Percentiles rank a stretch among this genome's conserved stretches.
phyloP scores from a whole-genome alignment of 768 basidiomycete species.

The Amanita fuliginea region DNA sequence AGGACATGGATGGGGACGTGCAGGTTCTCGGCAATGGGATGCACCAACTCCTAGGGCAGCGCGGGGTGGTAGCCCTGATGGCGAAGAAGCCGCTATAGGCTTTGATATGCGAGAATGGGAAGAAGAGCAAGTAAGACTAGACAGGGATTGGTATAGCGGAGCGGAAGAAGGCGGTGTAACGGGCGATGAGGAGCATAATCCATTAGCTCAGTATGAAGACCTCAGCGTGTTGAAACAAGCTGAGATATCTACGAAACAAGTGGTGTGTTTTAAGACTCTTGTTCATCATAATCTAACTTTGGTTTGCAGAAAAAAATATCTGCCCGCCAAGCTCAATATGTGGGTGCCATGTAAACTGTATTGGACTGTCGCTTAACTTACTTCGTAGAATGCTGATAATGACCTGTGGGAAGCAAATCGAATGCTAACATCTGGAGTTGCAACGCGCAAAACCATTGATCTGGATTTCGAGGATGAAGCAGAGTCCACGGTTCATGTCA shows the following conservation, averaged over 20 bases:
- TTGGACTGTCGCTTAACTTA: slow-evolving; percentile 9
- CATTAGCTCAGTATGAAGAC: slow-evolving; percentile 89
- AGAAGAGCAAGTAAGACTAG: slow-evolving; percentile 85
- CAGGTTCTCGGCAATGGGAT: slow-evolving; percentile 58
- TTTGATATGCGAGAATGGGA: slow-evolving; percentile 90
- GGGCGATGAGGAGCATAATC: slow-evolving; percentile 88
- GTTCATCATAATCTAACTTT: slow-evolving; percentile 11
- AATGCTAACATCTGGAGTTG: slow-evolving; percentile 93
- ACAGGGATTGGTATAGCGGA: slow-evolving; percentile 94
- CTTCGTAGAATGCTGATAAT: slow-evolving; percentile 82
- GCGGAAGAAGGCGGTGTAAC: slow-evolving; percentile 82
- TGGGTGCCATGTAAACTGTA: slow-evolving; percentile 25
- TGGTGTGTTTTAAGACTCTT: slow-evolving; percentile 30
- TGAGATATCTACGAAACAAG: slow-evolving; percentile 68
- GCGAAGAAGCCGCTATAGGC: slow-evolving; percentile 47
- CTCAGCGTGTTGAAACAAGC: slow-evolving; percentile 55
- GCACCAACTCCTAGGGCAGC: slow-evolving; percentile 69
- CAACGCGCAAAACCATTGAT: slow-evolving; percentile 77
- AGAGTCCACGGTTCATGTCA: slow-evolving; percentile 93
- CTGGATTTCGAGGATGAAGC: slow-evolving; percentile 95
- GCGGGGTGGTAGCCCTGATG: slow-evolving; percentile 60
- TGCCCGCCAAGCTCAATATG: slow-evolving; percentile 93
- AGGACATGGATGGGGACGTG: slow-evolving; percentile 52
- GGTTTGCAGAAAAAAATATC: slow-evolving; percentile 71
- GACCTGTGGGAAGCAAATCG: slow-evolving; percentile 99